phyloP scores from a whole-genome alignment of 106 monocot species.

The Dendrobium huoshanense region DNA sequence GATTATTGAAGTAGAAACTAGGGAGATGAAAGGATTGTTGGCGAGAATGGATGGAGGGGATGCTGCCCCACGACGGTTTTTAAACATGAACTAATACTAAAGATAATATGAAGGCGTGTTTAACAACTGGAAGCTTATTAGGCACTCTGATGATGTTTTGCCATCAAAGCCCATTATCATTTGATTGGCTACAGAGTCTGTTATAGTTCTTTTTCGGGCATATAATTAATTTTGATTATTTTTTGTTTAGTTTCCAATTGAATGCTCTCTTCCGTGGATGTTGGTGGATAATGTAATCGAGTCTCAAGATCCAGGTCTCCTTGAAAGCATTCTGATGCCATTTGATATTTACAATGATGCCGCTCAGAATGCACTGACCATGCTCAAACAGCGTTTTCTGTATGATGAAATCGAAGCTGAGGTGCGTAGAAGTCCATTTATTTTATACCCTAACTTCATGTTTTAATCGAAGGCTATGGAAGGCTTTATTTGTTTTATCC shows the following conservation, averaged over 20 bases:
- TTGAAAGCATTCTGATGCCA: constrained; percentile 92
- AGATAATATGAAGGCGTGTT: background rate
- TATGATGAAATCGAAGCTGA: constrained; percentile 99
- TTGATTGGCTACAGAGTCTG: background rate
- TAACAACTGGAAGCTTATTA: background rate
- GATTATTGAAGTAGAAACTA: too few relatives aligned
- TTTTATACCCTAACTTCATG: background rate
- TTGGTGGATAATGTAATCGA: constrained; percentile 81
- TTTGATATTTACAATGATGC: constrained; percentile 99
- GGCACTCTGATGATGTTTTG: background rate
- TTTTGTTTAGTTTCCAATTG: constrained; percentile 86
- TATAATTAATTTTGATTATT: constrained; percentile 7
- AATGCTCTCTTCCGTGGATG: constrained; percentile 99
- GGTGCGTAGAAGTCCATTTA: constrained; percentile 27
- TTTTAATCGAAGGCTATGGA: background rate
- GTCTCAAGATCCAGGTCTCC: constrained; percentile 73
- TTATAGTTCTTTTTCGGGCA: background rate
- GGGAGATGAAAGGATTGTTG: too few relatives aligned
- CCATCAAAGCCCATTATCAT: background rate
- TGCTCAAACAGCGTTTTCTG: constrained; percentile 88
- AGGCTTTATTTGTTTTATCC: background rate
- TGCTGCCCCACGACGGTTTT: too few relatives aligned
- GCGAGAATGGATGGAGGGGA: too few relatives aligned
- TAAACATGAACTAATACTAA: background rate
- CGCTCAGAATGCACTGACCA: constrained; percentile 75